These are phyloP conservation scores for Tarenaya hassleriana DNA, from an alignment of 345 rosid species.

Conservation along the genomic window DNA sequence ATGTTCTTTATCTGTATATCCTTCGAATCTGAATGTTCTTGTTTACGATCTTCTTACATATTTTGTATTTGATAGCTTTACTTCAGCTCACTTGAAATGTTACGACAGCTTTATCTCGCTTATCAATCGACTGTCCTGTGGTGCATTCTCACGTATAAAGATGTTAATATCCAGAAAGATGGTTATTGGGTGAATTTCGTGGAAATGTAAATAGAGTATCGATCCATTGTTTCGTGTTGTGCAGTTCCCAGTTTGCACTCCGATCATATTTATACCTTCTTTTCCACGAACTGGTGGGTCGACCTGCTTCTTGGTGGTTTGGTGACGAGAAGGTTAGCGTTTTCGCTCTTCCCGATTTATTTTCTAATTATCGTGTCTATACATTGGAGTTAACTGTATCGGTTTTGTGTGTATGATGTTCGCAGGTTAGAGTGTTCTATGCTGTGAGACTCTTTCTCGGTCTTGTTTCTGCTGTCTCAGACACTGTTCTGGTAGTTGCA, in stretches of 20 bases:
- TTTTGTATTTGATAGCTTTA: conserved; percentile 11
- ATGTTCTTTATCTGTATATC: too few species aligned
- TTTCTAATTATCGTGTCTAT: neutral
- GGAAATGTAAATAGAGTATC: neutral
- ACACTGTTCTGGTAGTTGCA: conserved; percentile 79
- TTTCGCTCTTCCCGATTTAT: conserved; percentile 4
- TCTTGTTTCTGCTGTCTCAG: conserved; percentile 66
- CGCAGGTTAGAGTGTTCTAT: conserved; percentile 83
- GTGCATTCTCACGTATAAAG: neutral
- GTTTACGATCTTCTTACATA: conserved; percentile 5
- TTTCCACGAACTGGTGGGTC: conserved; percentile 74
- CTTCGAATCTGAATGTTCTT: neutral
- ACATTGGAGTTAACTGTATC: conserved; percentile 6
- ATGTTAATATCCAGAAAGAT: neutral
- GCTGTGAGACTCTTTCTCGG: conserved; percentile 94
- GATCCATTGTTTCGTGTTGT: conserved; percentile 8
- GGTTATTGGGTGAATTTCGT: neutral
- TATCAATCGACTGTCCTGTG: neutral
- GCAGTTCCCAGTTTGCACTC: conserved; percentile 90
- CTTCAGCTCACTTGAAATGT: neutral
- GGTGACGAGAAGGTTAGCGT: conserved; percentile 71
- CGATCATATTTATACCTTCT: conserved; percentile 78
- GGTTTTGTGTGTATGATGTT: conserved; percentile 7
- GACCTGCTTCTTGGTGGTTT: conserved; percentile 79
- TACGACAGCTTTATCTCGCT: neutral